phyloP scores from a whole-genome alignment of 1,139 yeast species.

The Sugiyamaella paludigena region DNA sequence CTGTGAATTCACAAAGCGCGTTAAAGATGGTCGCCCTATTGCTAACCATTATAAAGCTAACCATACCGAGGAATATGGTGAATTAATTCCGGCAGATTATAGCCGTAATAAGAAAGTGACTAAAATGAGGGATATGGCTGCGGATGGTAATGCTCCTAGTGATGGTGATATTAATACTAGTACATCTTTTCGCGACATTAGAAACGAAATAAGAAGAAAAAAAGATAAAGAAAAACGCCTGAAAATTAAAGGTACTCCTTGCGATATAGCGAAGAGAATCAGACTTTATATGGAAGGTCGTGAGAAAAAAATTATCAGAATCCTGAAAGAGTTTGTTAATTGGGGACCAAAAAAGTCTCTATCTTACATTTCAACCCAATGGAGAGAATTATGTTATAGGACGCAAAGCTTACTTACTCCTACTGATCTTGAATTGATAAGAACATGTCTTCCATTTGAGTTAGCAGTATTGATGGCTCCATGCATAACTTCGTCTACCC shows the following conservation, averaged over 20 bases:
- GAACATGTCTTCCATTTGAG: slow-evolving; percentile 5
- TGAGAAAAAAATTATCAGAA: background rate
- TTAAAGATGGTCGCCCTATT: slow-evolving; percentile 6
- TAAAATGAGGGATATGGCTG: too few relatives aligned
- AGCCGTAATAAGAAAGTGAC: background rate
- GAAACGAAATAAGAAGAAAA: background rate
- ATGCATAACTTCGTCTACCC: background rate
- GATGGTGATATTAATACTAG: too few relatives aligned
- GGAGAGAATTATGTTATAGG: slow-evolving; percentile 7
- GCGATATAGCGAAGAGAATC: slow-evolving; percentile 2
- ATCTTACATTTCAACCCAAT: slow-evolving; percentile 1
- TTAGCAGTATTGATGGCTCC: slow-evolving; percentile 4
- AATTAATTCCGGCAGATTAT: slow-evolving; percentile 5
- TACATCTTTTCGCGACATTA: background rate
- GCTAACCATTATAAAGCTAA: slow-evolving; percentile 5
- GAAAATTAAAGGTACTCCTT: slow-evolving; percentile 3
- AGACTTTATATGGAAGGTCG: slow-evolving; percentile 7
- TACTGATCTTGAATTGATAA: slow-evolving; percentile 3
- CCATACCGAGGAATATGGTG: slow-evolving; percentile 3
- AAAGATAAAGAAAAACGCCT: slow-evolving; percentile 9
- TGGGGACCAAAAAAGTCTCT: slow-evolving; percentile 8
- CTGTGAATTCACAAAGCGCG: background rate
- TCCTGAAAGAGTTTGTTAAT: background rate
- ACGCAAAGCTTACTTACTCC: slow-evolving; percentile 4
- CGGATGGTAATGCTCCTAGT: too few relatives aligned